phyloP scores from a whole-genome alignment of 139 green algal genomes.

The Closterium sp. region DNA sequence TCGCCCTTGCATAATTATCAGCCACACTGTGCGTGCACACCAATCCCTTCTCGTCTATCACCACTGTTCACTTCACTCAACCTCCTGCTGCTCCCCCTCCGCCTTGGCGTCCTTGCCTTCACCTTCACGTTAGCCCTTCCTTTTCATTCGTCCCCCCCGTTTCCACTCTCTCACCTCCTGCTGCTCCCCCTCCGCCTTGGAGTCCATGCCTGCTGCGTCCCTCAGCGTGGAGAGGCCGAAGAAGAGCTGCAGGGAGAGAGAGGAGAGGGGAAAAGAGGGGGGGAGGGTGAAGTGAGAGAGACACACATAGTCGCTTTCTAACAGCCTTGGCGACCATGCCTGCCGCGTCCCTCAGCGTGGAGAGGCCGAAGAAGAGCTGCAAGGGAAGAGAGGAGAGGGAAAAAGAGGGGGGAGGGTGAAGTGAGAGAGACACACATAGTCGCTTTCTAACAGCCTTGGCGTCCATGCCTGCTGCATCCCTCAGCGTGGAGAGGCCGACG shows the following conservation, averaged over 20 bases:
- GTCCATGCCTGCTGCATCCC: conserved; percentile 26
- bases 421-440: too few relatives aligned
- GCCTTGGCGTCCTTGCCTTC: too few relatives aligned
- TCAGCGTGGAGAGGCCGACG: conserved; percentile 35
- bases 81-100: too few relatives aligned
- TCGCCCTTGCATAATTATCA: too few relatives aligned
- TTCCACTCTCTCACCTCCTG: not conserved
- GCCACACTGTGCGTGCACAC: too few relatives aligned
- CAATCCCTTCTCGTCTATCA: too few relatives aligned
- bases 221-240: conserved; percentile 33
- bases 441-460: too few relatives aligned
- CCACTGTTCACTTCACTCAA: too few relatives aligned
- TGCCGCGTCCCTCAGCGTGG: conserved; percentile 24
- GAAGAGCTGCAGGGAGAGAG: conserved; percentile 17
- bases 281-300: too few relatives aligned
- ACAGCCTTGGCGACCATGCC: not conserved
- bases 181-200: not conserved
- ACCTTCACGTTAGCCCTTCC: too few relatives aligned
- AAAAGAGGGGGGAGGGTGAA: not conserved
- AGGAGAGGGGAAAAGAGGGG: not conserved
- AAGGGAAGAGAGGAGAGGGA: not conserved
- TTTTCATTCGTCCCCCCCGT: not conserved
- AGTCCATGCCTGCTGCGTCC: conserved; percentile 28
- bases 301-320: too few relatives aligned
- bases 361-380: conserved; percentile 34